Conservation (phyloP, 352 stramenopile genomes). For the Pythium guiyangense region DNA sequence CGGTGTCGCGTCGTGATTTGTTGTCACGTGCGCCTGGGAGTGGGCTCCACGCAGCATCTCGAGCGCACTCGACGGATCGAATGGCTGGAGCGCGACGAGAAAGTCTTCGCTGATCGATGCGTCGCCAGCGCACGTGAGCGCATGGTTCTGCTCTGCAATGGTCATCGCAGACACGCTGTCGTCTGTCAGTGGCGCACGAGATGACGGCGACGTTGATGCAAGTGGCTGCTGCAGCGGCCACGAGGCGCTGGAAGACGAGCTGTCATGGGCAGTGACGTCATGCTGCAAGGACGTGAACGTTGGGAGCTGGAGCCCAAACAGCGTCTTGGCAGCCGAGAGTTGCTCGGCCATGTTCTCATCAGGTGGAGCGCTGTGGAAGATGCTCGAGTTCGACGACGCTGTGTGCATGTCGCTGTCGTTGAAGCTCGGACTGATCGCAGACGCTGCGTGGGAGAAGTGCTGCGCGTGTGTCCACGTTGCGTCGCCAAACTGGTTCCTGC, state of each 20-base stretch:
- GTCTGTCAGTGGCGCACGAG: neutral
- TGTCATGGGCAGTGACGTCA: no score
- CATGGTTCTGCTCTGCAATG: slow-evolving; percentile 6
- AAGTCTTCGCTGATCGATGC: slow-evolving; percentile 4
- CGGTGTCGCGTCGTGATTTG: no score
- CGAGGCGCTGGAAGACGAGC: neutral
- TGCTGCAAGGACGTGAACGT: neutral
- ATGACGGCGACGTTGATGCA: neutral
- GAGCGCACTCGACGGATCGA: neutral
- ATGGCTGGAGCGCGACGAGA: neutral
- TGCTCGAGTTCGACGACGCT: neutral
- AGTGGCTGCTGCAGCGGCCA: neutral
- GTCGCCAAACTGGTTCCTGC: slow-evolving; percentile 8
- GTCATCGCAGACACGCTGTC: neutral
- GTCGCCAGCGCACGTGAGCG: slow-evolving; percentile 1
- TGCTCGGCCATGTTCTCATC: neutral
- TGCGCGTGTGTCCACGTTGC: slow-evolving; percentile 12
- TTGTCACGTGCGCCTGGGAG: neutral
- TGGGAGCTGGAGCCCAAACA: slow-evolving; percentile 6
- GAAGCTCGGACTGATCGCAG: slow-evolving; percentile 10
- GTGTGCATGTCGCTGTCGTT: slow-evolving; percentile 1
- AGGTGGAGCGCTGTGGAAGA: neutral
- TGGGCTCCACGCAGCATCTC: neutral
- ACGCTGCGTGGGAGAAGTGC: slow-evolving; percentile 11
- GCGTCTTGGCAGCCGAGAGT: slow-evolving; percentile 2